phyloP scores from a whole-genome alignment of 2,329 filamentous ascomycete species.

The Escovopsis weberi region DNA sequence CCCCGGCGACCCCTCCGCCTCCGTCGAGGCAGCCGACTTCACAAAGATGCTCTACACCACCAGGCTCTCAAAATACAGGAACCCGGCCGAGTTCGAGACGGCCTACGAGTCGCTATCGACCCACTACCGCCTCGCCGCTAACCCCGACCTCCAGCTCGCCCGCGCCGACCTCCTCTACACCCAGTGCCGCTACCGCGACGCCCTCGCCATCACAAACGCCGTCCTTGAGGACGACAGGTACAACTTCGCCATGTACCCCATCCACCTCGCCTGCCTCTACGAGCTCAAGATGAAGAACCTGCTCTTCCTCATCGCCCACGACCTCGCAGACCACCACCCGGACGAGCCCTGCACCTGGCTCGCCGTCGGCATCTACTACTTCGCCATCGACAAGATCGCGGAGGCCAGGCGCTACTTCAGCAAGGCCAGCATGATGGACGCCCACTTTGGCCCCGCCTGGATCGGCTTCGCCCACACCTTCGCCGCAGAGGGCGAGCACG shows the following conservation, averaged over 20 bases:
- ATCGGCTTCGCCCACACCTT: slow-evolving; percentile 98
- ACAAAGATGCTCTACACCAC: slow-evolving; percentile 95
- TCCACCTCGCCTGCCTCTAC: slow-evolving; percentile 83
- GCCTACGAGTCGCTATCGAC: slow-evolving; percentile 86
- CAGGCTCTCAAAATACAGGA: slow-evolving; percentile 85
- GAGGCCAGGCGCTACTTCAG: slow-evolving; percentile 94
- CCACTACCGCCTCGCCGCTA: slow-evolving; percentile 75
- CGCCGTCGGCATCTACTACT: slow-evolving; percentile 89
- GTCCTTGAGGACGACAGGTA: slow-evolving; percentile 76
- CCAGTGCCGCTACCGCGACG: slow-evolving; percentile 83
- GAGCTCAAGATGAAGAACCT: slow-evolving; percentile 78
- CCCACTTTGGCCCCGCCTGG: slow-evolving; percentile 94
- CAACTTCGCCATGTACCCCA: slow-evolving; percentile 76
- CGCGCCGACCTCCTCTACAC: slow-evolving; percentile 87
- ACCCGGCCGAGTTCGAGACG: slow-evolving; percentile 65
- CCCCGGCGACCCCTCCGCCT: slow-evolving; percentile 42
- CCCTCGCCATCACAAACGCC: slow-evolving; percentile 66
- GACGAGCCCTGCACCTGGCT: slow-evolving; percentile 87
- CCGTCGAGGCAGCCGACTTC: slow-evolving; percentile 76
- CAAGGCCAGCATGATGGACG: slow-evolving; percentile 94
- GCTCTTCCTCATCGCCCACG: slow-evolving; percentile 82
- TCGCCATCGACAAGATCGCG: slow-evolving; percentile 74
- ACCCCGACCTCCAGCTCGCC: slow-evolving; percentile 81
- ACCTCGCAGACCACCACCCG: slow-evolving; percentile 80
- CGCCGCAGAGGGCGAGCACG: slow-evolving; percentile 91